phyloP scores from a whole-genome alignment of 2,329 filamentous ascomycete genomes.

The Ophiostoma perfectum region DNA sequence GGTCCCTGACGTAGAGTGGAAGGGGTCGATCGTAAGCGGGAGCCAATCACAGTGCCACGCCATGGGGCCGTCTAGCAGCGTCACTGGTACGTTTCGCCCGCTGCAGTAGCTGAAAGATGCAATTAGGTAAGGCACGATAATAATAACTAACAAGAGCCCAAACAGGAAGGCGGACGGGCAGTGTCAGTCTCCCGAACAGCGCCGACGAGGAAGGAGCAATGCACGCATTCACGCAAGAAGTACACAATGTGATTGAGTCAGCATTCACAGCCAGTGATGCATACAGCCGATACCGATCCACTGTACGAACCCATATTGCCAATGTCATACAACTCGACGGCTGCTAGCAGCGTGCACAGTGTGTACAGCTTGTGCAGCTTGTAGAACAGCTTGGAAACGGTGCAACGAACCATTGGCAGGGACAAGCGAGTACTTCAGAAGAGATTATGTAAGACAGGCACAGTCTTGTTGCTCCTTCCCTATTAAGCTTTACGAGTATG shows the following conservation, averaged over 20 bases:
- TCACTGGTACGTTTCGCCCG: no score
- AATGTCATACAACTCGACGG: background rate
- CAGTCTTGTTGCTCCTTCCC: no score
- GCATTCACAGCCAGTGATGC: background rate
- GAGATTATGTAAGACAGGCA: no score
- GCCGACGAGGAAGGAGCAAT: background rate
- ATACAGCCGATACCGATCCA: background rate
- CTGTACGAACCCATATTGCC: background rate
- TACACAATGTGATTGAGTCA: background rate
- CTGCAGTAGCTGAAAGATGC: no score
- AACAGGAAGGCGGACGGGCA: background rate
- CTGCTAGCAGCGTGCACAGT: background rate
- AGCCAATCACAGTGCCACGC: no score
- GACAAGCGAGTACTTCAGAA: background rate
- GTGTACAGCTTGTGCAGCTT: background rate
- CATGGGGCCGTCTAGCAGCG: no score
- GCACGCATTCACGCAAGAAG: background rate
- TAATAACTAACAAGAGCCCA: background rate
- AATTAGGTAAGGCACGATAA: no score
- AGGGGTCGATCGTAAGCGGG: background rate
- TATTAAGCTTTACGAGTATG: no score
- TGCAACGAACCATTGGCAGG: background rate
- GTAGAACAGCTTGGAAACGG: background rate
- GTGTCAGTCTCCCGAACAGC: background rate
- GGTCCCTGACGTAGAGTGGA: background rate